Evolutionary conservation across 2,329 filamentous ascomycete species (phyloP), one percentile per base, ranked within the genome.

Genomic region (Pseudomassariella vexata): DNA sequence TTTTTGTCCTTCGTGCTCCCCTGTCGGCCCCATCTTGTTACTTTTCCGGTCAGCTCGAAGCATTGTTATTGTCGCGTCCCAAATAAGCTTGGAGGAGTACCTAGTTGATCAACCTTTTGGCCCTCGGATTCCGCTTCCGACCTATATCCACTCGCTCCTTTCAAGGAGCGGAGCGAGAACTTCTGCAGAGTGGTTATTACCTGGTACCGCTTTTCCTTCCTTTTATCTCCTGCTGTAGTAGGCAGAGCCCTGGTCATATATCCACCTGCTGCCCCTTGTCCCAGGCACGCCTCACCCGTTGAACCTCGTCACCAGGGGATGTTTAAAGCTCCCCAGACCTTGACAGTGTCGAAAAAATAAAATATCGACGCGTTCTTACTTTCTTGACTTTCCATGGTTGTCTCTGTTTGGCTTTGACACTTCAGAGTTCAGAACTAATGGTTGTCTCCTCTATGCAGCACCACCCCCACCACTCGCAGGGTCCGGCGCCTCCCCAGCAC

Each of bases 391-490:
- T 57, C 49, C 49, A 56, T 53, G 50, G 50, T 59, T 57, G 48
- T 55, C 46, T 44, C 50, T 50, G 41, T 51, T 52, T 47, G 42
- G 45, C 40, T 47, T 53, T 40, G 45, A 44, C 41, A 43, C 36
- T 43, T 41, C 35, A 42, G 38, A 48, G 42, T 44, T 51, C 26
- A 50, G 55, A 49, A 73, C 72, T 76, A 71, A 76, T 73, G 65
- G 64, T 67, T 63, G 59, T 72, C 60, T 67, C 68, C 63, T 70
- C 65, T 68, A 73, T 75, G 71, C 76, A 86, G 80, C 81, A 85
- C 73, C 81, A 84, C 68, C 73, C 78, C 65, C 79, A 83, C 68
- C 76, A 81, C 59, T 65, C 76, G 58, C 77, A 84, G 69, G 82
- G 80, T 74, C 78, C 80, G 63, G 75, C 77, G 51, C 66, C 71